Evolutionary conservation across 2,329 filamentous ascomycete species (phyloP).

Genomic region (Sporothrix curviconia): DNA sequence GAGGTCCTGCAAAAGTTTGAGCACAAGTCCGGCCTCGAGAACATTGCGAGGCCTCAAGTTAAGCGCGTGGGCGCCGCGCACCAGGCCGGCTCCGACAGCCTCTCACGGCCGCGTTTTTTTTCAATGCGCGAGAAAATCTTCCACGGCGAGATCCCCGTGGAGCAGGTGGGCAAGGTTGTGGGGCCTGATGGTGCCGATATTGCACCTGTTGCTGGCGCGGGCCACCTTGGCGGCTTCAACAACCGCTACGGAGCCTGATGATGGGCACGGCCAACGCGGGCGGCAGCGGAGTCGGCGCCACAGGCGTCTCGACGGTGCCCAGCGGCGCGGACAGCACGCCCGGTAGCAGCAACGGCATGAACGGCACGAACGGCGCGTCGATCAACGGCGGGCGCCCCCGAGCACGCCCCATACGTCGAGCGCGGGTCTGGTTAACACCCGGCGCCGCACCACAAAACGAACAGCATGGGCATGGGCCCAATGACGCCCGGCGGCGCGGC

Average conservation of each 20-base stretch:
- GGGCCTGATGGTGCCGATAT: conserved; percentile 72
- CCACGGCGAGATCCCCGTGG: conserved; percentile 69
- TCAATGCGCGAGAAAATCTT: conserved; percentile 87
- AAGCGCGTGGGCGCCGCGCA: conserved; percentile 83
- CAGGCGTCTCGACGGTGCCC: neutral
- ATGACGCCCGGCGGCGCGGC: conserved; percentile 71
- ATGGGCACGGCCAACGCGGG: neutral
- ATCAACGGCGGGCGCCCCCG: conserved; percentile 32
- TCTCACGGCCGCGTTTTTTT: conserved; percentile 97
- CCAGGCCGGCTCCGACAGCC: conserved; percentile 86
- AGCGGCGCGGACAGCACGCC: conserved; percentile 23
- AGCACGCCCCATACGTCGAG: conserved; percentile 59
- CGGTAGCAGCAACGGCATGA: conserved; percentile 37
- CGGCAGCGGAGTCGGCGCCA: neutral
- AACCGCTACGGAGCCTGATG: neutral
- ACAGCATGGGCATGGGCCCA: conserved; percentile 55
- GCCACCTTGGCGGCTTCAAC: conserved; percentile 23
- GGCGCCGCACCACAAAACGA: conserved; percentile 60
- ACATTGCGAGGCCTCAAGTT: conserved; percentile 92
- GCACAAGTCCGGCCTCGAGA: conserved; percentile 84
- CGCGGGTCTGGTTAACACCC: conserved; percentile 49
- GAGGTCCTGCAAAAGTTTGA: conserved; percentile 81
- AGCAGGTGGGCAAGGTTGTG: conserved; percentile 88
- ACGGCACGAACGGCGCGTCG: conserved; percentile 28
- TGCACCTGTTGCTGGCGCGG: conserved; percentile 29